Percentiles rank a stretch among this genome's conserved stretches.
phyloP scores from a whole-genome alignment of 495 filamentous ascomycete genomes.

The Hypoxylon fuscum region DNA sequence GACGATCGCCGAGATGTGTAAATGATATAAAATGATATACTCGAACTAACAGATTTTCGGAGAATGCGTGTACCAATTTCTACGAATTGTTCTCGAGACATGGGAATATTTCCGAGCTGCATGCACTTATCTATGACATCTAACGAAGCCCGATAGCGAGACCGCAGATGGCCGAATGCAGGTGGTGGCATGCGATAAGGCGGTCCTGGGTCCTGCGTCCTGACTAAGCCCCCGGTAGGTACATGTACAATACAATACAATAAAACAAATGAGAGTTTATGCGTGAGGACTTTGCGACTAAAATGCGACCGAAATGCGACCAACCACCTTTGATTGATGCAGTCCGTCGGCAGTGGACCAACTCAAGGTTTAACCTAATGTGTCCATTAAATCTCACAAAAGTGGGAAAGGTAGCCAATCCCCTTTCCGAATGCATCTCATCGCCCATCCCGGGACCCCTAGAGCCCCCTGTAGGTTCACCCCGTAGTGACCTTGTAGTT shows the following conservation, averaged over 20 bases:
- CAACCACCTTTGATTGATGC: neutral
- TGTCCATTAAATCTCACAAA: constrained; percentile 17
- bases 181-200: constrained; percentile 13
- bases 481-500: no score
- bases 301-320: constrained; percentile 8
- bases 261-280: constrained; percentile 39
- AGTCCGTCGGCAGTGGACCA: neutral
- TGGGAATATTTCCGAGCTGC: no score
- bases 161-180: constrained; percentile 8
- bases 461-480: neutral
- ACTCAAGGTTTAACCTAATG: constrained; percentile 31
- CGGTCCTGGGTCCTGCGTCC: neutral
- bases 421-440: constrained; percentile 39
- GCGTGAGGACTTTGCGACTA: constrained; percentile 9
- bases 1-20: no score
- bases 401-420: constrained; percentile 29
- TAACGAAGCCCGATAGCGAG: neutral
- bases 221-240: constrained; percentile 20
- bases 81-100: no score
- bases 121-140: no score
- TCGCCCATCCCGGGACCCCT: constrained; percentile 17
- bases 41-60: no score
- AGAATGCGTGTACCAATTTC: no score
- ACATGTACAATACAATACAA: no score
- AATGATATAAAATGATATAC: no score